Base-by-base conservation (phyloP, 2,329 filamentous ascomycete species). In the Fonsecaea pedrosoi region DNA sequence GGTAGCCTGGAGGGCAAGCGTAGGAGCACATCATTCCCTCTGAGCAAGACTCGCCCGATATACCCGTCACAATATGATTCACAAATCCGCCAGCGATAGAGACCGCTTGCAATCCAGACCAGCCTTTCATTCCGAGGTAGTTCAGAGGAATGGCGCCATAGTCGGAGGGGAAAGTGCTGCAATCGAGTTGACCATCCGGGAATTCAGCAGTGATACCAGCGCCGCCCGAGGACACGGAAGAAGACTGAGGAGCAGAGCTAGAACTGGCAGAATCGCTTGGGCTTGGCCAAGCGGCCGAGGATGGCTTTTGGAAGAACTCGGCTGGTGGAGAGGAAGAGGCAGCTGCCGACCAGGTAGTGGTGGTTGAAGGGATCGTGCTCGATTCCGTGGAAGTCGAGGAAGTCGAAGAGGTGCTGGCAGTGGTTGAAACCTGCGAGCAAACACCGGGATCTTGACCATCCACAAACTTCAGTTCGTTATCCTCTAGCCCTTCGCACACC, bases 1-100 rank as follows among this genome's bases (percentile, higher is more conserved):
- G 89, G 80, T 95, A 96, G 54, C 94, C 94, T 34, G 89, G 81
- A n/a, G 92, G 91, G 83, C 95, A 99, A 64, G 92, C 89, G 76
- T 98, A 98, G 1, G 94, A 96, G 85, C 94, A 97, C 84, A 94
- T 93, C 66, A 83, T 81, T 57, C 88, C 89, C 9, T 83, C 74
- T 8, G 74, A 77, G 81, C 92, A 94, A 67, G 79, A 79, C 15
- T 86, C 80, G 15, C 89, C 90, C 18, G 81, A 81, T 55, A 89
- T 79, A 32, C 85, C 87, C 48, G 88, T 89, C 60, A 86, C 82
- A 68, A 94, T 92, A 67, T 86, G 85, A 77, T 81, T 83, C 75
- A 96, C 90, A 58, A 85, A 75, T 13, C 82, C 75, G 55, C 83
- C 82, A 34, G 81, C 65, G n/a, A 77, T 80, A 75, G 82, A 88